These are phyloP conservation scores for Ceratobasidium sp. DNA, from an alignment of 1,284 basidiomycete genomes.

Conservation along the genomic window DNA sequence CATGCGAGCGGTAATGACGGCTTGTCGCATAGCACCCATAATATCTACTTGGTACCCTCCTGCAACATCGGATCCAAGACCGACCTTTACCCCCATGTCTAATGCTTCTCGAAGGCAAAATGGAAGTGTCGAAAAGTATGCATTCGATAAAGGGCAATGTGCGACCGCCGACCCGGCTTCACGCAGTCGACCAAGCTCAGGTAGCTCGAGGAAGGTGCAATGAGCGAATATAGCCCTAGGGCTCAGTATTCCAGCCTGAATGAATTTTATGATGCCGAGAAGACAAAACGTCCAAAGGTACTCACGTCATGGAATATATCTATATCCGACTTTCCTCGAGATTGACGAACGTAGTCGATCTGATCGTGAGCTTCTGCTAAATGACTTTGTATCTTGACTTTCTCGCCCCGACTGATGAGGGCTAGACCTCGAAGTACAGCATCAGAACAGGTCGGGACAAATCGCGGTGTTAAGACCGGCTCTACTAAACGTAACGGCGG, in stretches of 20 bases:
- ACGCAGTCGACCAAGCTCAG: constrained; percentile 61
- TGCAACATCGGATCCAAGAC: constrained; percentile 81
- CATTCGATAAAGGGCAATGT: constrained; percentile 84
- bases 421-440: constrained; percentile 67
- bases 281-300: background rate
- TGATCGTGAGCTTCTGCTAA: constrained; percentile 76
- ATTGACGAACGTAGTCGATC: constrained; percentile 68
- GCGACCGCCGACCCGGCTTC: constrained; percentile 67
- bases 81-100: constrained; percentile 65
- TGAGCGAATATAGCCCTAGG: constrained; percentile 76
- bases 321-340: constrained; percentile 69
- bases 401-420: constrained; percentile 55
- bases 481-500: constrained; percentile 62
- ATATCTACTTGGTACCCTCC: constrained; percentile 81
- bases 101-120: constrained; percentile 78
- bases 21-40: constrained; percentile 76
- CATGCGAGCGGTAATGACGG: constrained; percentile 72
- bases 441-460: constrained; percentile 79
- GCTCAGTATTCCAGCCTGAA: constrained; percentile 65
- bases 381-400: constrained; percentile 71
- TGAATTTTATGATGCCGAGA: background rate
- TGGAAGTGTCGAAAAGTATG: constrained; percentile 77
- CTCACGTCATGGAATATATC: constrained; percentile 71
- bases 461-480: constrained; percentile 81
- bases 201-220: constrained; percentile 71